Evolutionary conservation across 2,329 filamentous ascomycete species (phyloP).

Genomic region (Xylariaceae sp.): DNA sequence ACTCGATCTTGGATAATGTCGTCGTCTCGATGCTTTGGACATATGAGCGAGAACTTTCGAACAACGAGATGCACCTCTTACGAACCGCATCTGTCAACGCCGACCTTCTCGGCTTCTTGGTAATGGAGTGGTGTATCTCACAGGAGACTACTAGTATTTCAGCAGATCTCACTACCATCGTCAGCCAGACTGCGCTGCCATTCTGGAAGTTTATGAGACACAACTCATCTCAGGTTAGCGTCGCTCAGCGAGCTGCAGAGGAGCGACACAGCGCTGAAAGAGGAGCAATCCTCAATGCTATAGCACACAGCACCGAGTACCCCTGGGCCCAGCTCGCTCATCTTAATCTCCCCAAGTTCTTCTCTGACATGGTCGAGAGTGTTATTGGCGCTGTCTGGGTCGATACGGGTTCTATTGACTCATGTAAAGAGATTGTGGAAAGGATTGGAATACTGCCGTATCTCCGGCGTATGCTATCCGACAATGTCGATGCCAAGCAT

Average conservation of each 20-base stretch:
- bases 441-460: conserved; percentile 69
- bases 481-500: conserved; percentile 62
- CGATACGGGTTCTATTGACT: conserved; percentile 69
- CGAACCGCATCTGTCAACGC: conserved; percentile 80
- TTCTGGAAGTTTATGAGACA: conserved; percentile 77
- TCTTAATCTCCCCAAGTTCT: conserved; percentile 74
- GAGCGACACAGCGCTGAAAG: conserved; percentile 56
- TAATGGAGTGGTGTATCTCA: conserved; percentile 61
- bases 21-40: conserved; percentile 68
- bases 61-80: conserved; percentile 74
- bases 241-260: conserved; percentile 51
- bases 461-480: conserved; percentile 65
- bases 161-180: conserved; percentile 31
- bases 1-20: conserved; percentile 81
- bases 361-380: conserved; percentile 83
- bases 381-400: conserved; percentile 83
- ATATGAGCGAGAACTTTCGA: conserved; percentile 47
- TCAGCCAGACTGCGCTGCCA: conserved; percentile 44
- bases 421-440: conserved; percentile 66
- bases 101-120: conserved; percentile 78
- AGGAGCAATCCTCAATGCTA: conserved; percentile 52
- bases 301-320: conserved; percentile 61
- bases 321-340: conserved; percentile 78
- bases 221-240: conserved; percentile 52
- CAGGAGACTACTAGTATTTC: conserved; percentile 41